Evolutionary conservation across 306 rosid species (phyloP).

Genomic region (Begonia masoniana): DNA sequence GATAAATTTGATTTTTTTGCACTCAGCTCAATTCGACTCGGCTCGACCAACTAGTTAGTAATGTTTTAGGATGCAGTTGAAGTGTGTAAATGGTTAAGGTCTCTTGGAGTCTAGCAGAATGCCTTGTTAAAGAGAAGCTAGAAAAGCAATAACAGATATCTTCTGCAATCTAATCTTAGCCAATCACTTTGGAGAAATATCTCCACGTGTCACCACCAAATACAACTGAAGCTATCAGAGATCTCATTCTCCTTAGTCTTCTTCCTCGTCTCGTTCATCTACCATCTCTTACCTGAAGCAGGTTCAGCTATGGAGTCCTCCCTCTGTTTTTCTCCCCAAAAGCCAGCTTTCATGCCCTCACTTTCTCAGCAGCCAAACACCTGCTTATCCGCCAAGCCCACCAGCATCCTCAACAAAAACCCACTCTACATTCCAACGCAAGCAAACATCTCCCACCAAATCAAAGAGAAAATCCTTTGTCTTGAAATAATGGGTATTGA

Average conservation of each 20-base stretch:
- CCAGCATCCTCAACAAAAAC: constrained; percentile 46
- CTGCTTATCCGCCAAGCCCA: constrained; percentile 35
- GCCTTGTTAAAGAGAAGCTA: too few species aligned
- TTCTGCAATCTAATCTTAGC: constrained; percentile 19
- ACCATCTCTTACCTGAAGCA: constrained; percentile 35
- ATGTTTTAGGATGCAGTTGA: too few species aligned
- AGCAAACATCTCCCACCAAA: constrained; percentile 47
- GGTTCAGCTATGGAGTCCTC: constrained; percentile 34
- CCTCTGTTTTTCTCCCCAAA: constrained; percentile 35
- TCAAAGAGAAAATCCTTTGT: constrained; percentile 82
- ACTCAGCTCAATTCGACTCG: too few species aligned
- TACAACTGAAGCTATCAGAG: constrained; percentile 1
- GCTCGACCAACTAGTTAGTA: too few species aligned
- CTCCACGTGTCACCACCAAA: constrained; percentile 12
- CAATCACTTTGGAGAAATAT: constrained; percentile 22
- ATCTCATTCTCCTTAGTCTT: not conserved
- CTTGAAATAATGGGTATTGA: constrained; percentile 87
- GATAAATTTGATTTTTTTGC: too few species aligned
- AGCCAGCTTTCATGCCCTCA: constrained; percentile 23
- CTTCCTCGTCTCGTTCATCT: constrained; percentile 19
- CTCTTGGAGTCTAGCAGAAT: too few species aligned
- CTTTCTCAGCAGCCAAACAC: constrained; percentile 19
- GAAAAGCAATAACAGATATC: too few species aligned
- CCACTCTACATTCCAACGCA: constrained; percentile 53
- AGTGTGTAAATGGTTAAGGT: too few species aligned